Conservation (phyloP, 208 protist species). For the Angomonas deanei region DNA sequence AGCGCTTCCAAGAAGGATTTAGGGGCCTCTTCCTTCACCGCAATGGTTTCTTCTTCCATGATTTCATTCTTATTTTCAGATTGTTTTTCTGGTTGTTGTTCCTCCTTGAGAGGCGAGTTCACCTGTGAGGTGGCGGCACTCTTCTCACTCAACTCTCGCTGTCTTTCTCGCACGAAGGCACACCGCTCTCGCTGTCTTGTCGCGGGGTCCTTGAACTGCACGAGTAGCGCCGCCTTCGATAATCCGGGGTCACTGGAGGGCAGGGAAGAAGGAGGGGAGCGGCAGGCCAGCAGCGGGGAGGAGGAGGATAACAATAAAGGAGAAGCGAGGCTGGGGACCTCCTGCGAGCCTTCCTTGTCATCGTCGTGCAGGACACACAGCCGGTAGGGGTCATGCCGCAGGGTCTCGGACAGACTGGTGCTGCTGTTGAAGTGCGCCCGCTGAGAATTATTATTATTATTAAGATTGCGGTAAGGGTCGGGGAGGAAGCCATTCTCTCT, state of each 20-base stretch:
- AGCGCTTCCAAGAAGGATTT: not conserved
- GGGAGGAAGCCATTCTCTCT: not conserved
- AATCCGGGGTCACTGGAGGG: no score
- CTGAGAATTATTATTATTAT: constrained; percentile 11
- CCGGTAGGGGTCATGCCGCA: not conserved
- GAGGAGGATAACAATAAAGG: no score
- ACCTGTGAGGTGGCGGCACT: not conserved
- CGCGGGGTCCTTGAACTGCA: no score
- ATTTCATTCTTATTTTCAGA: not conserved
- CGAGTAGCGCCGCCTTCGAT: no score
- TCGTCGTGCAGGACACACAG: not conserved
- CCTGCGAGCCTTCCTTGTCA: not conserved
- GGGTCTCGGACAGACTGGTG: not conserved
- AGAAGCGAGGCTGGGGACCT: no score
- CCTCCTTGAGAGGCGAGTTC: not conserved
- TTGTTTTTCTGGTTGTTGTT: not conserved
- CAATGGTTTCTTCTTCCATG: no score
- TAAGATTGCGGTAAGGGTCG: not conserved
- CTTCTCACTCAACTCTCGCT: no score
- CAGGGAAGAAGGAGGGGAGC: no score
- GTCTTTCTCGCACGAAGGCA: no score
- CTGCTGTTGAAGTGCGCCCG: no score
- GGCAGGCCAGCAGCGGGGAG: no score
- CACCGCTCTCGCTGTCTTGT: no score
- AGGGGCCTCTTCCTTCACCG: not conserved